phyloP scores from a whole-genome alignment of 345 rosid genomes.

The Geranium brycei region DNA sequence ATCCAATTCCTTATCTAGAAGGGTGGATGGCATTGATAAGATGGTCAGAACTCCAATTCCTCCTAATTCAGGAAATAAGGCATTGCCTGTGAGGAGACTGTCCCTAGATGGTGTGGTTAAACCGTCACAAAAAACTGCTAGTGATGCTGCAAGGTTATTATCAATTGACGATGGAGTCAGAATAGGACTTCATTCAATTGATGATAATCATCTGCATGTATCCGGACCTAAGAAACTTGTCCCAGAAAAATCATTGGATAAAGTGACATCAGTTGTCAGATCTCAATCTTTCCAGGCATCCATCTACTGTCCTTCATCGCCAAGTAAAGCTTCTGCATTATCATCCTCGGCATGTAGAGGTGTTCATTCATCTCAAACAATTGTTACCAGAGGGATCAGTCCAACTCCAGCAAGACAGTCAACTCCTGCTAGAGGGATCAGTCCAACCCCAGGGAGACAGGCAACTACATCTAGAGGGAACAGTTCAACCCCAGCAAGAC shows the following conservation, averaged over 20 bases:
- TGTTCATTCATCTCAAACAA: constrained; percentile 19
- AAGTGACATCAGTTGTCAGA: constrained; percentile 34
- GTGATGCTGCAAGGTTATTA: constrained; percentile 36
- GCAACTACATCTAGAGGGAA: constrained; percentile 63
- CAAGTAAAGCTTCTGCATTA: constrained; percentile 34
- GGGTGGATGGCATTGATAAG: constrained; percentile 52
- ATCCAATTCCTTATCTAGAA: constrained; percentile 36
- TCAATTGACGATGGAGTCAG: constrained; percentile 28
- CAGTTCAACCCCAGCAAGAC: constrained; percentile 51
- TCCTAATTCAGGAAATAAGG: constrained; percentile 30
- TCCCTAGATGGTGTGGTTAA: constrained; percentile 27
- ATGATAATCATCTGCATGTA: constrained; percentile 24
- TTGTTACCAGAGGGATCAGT: constrained; percentile 1
- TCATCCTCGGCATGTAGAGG: constrained; percentile 37
- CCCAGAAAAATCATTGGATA: constrained; percentile 38
- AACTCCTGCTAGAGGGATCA: constrained; percentile 4
- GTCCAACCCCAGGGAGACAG: constrained; percentile 51
- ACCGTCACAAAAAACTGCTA: constrained; percentile 44
- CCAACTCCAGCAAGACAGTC: neutral
- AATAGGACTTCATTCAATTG: constrained; percentile 32
- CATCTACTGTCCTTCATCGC: constrained; percentile 56
- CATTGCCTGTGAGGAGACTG: constrained; percentile 39
- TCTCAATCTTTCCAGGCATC: constrained; percentile 36
- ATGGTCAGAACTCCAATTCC: constrained; percentile 25
- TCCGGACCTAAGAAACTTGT: constrained; percentile 33